Conservation (phyloP, 192 early-diverging fungal genomes). For the Dissophora globulifera region DNA sequence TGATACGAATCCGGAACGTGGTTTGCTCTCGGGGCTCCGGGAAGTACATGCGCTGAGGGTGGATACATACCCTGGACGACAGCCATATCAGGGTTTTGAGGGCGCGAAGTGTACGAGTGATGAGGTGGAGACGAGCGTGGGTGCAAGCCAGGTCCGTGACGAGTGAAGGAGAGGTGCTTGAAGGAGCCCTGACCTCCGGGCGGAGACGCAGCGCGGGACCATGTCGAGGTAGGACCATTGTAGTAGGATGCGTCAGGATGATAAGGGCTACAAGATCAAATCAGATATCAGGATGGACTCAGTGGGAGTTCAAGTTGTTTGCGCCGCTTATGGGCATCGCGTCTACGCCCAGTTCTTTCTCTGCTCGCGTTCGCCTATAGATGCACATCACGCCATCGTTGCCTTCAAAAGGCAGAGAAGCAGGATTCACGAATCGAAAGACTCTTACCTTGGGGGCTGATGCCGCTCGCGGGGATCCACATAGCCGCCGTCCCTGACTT, state of each 20-base stretch:
- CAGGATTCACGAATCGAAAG: too few species aligned
- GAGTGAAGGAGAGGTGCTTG: slow-evolving; percentile 6
- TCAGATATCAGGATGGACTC: too few species aligned
- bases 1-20: slow-evolving; percentile 13
- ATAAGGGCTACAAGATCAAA: slow-evolving; percentile 7
- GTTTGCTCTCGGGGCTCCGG: neutral
- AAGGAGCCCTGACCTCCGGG: neutral
- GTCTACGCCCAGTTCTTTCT: too few species aligned
- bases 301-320: too few species aligned
- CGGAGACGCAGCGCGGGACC: slow-evolving; percentile 6
- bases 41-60: neutral
- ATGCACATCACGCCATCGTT: too few species aligned
- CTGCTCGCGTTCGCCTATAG: too few species aligned
- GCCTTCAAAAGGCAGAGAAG: too few species aligned
- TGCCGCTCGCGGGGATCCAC: slow-evolving; percentile 13
- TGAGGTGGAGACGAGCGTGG: slow-evolving; percentile 2
- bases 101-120: too few species aligned
- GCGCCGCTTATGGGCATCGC: too few species aligned
- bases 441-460: slow-evolving; percentile 15
- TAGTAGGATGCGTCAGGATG: slow-evolving; percentile 1
- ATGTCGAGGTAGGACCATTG: neutral
- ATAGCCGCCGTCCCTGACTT: slow-evolving; percentile 13
- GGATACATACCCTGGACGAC: neutral
- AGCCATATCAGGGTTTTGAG: too few species aligned
- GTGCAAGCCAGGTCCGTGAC: neutral